Conservation (phyloP, 345 rosid genomes). For the Erodium maritimum region DNA sequence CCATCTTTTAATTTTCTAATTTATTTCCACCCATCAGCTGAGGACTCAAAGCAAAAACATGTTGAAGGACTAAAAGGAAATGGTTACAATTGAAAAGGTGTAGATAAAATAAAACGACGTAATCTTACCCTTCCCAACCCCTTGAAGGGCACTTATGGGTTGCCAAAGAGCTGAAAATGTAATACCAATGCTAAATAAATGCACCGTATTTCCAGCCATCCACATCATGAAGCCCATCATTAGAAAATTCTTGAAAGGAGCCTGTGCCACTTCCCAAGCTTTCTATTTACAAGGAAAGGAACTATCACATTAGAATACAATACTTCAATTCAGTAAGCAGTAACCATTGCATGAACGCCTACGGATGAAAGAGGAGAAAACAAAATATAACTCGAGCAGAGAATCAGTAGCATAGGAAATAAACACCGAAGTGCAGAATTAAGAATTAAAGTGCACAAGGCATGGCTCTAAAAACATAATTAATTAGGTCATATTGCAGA, state of each 20-base stretch:
- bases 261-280: conserved; percentile 99
- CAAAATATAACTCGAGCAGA: not conserved
- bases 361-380: not conserved
- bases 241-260: conserved; percentile 90
- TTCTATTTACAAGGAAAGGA: conserved; percentile 40
- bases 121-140: conserved; percentile 87
- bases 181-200: conserved; percentile 96
- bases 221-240: conserved; percentile 99
- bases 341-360: not conserved
- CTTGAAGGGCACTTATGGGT: conserved; percentile 93
- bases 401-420: not conserved
- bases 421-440: not conserved
- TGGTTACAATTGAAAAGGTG: not conserved
- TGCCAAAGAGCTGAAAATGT: conserved; percentile 99
- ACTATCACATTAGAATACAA: not conserved
- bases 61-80: not conserved
- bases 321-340: not conserved
- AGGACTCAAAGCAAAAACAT: not conserved
- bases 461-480: not conserved
- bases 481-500: not conserved
- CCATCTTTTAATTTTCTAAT: no score
- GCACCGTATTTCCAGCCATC: conserved; percentile 99
- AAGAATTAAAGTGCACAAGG: not conserved
- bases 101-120: not conserved
- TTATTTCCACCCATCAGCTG: not conserved